Conservation (phyloP, 768 basidiomycete species). For the Amanita inopinata region DNA sequence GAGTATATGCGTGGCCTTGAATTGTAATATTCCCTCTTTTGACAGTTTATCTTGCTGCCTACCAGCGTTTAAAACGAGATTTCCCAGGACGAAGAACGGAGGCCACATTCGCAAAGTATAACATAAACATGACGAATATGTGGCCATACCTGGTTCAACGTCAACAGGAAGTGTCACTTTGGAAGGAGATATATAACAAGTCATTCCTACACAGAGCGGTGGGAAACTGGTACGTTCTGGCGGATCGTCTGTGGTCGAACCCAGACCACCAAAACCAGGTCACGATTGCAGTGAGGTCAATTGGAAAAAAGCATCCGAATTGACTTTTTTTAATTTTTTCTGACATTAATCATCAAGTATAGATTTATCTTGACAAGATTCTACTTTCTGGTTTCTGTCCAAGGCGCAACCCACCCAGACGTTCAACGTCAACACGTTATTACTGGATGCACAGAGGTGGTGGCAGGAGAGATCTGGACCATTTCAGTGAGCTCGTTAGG, state of each 20-base stretch:
- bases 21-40: conserved; percentile 10
- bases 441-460: conserved; percentile 40
- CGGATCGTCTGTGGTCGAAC: conserved; percentile 43
- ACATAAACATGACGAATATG: conserved; percentile 43
- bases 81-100: conserved; percentile 24
- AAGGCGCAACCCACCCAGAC: conserved; percentile 21
- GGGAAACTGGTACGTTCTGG: conserved; percentile 25
- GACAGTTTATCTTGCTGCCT: conserved; percentile 57
- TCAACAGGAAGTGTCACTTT: conserved; percentile 28
- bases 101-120: conserved; percentile 25
- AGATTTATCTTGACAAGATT: conserved; percentile 58
- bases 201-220: conserved; percentile 43
- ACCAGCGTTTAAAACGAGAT: conserved; percentile 35
- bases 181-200: conserved; percentile 28
- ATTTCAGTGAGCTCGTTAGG: conserved; percentile 25
- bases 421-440: conserved; percentile 26
- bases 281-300: conserved; percentile 46
- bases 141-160: conserved; percentile 65
- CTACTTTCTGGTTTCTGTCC: conserved; percentile 55
- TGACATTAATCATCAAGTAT: conserved; percentile 6
- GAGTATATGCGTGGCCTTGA: conserved; percentile 14
- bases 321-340: background rate
- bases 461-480: conserved; percentile 52
- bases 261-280: conserved; percentile 52
- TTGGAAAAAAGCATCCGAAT: conserved; percentile 1